Conservation (phyloP, 2,329 filamentous ascomycete genomes). For the Fusarium tuaranense region DNA sequence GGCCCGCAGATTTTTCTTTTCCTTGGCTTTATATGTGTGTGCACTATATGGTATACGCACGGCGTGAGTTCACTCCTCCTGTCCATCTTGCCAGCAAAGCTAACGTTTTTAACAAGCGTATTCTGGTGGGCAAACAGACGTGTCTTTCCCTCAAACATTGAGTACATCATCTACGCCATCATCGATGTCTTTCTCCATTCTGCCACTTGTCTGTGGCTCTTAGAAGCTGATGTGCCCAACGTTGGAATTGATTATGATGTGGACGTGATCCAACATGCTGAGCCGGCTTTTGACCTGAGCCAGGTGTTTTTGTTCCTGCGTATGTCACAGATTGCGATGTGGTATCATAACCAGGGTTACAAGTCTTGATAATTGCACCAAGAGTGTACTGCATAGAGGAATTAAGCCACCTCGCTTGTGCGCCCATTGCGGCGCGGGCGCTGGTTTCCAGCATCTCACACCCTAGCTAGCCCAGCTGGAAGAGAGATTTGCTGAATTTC, state of each 20-base stretch:
- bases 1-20: slow-evolving; percentile 4
- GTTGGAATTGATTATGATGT: slow-evolving; percentile 2
- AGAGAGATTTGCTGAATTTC: too few relatives aligned
- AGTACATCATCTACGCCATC: slow-evolving; percentile 5
- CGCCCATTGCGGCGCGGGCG: too few relatives aligned
- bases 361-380: background rate
- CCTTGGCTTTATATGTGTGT: background rate
- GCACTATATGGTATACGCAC: background rate
- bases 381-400: background rate
- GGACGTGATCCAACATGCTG: background rate
- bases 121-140: slow-evolving; percentile 3
- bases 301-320: background rate
- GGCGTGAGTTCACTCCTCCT: background rate
- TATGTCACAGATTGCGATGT: slow-evolving; percentile 1
- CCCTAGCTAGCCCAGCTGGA: too few relatives aligned
- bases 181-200: background rate
- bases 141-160: background rate
- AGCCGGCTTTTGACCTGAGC: background rate
- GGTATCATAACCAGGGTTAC: background rate
- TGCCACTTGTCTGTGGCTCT: background rate
- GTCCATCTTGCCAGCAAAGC: background rate
- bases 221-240: slow-evolving; percentile 1
- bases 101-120: background rate
- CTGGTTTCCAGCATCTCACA: too few relatives aligned
- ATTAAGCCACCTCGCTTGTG: too few relatives aligned